Evolutionary conservation across 805 yeast genomes (phyloP).

Genomic region (Schizosaccharomyces cryophilus): DNA sequence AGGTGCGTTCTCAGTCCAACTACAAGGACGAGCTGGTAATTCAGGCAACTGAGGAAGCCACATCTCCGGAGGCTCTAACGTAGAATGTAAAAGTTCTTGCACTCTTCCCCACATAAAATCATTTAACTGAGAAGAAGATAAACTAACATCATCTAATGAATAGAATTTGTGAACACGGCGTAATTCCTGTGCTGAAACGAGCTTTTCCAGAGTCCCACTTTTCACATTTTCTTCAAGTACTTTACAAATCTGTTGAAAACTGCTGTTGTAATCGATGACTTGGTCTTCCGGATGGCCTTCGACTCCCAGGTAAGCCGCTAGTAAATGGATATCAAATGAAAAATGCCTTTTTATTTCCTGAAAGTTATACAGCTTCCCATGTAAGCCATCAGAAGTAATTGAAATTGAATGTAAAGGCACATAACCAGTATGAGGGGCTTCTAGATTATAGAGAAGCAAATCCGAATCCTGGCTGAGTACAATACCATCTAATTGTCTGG

Average conservation of each 20-base stretch:
- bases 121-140: neutral
- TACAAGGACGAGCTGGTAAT: neutral
- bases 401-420: neutral
- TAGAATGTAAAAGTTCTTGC: neutral
- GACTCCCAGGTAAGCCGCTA: neutral
- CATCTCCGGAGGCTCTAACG: neutral
- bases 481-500: neutral
- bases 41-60: neutral
- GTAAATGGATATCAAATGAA: neutral
- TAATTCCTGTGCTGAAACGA: neutral
- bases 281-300: neutral
- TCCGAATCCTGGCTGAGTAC: constrained; percentile 1
- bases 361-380: neutral
- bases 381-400: neutral
- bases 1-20: neutral
- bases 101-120: neutral
- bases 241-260: neutral
- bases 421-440: neutral
- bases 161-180: neutral
- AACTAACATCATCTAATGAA: neutral
- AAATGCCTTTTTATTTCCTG: neutral
- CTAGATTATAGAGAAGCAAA: neutral
- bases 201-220: neutral
- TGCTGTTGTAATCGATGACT: neutral
- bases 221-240: neutral